Evolutionary conservation across 1,139 yeast genomes (phyloP).

Genomic region (Geotrichum citri-aurantii): DNA sequence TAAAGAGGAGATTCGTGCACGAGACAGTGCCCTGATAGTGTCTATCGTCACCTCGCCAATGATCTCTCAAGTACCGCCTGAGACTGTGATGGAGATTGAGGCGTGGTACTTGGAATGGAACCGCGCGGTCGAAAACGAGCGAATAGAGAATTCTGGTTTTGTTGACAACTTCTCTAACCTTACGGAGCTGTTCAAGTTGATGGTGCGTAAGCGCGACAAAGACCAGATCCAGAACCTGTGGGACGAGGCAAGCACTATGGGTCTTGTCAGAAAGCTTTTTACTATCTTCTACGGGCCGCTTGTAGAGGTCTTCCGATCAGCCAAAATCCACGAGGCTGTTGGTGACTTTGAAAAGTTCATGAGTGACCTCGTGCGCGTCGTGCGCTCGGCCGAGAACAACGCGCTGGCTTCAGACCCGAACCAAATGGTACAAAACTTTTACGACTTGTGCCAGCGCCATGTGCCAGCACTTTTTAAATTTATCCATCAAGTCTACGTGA

Average conservation of each 20-base stretch:
- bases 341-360: slow-evolving; percentile 67
- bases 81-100: slow-evolving; percentile 23
- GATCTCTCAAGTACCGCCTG: slow-evolving; percentile 16
- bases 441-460: slow-evolving; percentile 61
- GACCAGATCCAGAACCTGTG: slow-evolving; percentile 67
- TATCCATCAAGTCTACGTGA: slow-evolving; percentile 65
- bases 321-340: slow-evolving; percentile 71
- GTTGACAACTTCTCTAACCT: slow-evolving; percentile 43
- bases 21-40: slow-evolving; percentile 28
- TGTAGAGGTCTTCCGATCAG: slow-evolving; percentile 66
- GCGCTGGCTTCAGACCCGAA: slow-evolving; percentile 45
- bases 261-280: slow-evolving; percentile 62
- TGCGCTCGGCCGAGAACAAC: slow-evolving; percentile 47
- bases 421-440: slow-evolving; percentile 58
- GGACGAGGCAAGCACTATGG: slow-evolving; percentile 76
- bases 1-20: slow-evolving; percentile 21
- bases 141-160: slow-evolving; percentile 21
- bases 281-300: slow-evolving; percentile 81
- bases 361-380: slow-evolving; percentile 58
- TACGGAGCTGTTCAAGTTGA: slow-evolving; percentile 58
- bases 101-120: slow-evolving; percentile 40
- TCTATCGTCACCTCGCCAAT: slow-evolving; percentile 8
- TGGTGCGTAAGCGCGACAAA: slow-evolving; percentile 68
- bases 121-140: slow-evolving; percentile 28
- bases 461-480: slow-evolving; percentile 66